These are phyloP conservation scores for Suhomyces anneliseae DNA, from an alignment of 1,139 yeast genomes.

Conservation along the genomic window DNA sequence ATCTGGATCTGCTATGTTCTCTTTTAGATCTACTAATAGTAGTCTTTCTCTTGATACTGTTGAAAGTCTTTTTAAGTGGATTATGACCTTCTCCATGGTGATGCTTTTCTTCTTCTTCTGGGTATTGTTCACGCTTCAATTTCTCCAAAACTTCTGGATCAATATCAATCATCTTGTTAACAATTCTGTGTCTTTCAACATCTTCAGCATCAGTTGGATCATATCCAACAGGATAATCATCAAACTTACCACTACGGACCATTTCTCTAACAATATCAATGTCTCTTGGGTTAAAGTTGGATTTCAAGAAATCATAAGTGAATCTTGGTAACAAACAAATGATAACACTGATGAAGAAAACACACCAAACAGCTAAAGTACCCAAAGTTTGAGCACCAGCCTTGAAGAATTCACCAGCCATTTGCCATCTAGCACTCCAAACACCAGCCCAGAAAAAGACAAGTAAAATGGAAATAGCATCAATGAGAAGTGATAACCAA, in stretches of 20 bases:
- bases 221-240: constrained; percentile 51
- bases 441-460: constrained; percentile 65
- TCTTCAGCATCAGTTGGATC: constrained; percentile 59
- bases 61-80: constrained; percentile 35
- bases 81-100: constrained; percentile 13
- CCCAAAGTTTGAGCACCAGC: constrained; percentile 60
- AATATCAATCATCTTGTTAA: constrained; percentile 33
- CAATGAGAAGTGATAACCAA: constrained; percentile 52
- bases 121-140: constrained; percentile 26
- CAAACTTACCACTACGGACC: constrained; percentile 46
- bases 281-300: constrained; percentile 52
- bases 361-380: constrained; percentile 53
- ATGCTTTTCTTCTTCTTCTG: constrained; percentile 13
- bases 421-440: constrained; percentile 48
- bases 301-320: constrained; percentile 45
- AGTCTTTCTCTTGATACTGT: constrained; percentile 29
- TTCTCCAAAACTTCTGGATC: constrained; percentile 39
- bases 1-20: constrained; percentile 21
- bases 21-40: constrained; percentile 25
- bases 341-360: constrained; percentile 47
- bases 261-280: constrained; percentile 56
- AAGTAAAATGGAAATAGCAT: constrained; percentile 49
- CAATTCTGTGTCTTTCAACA: constrained; percentile 43
- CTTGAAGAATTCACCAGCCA: constrained; percentile 49
- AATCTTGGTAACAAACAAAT: constrained; percentile 55